Evolutionary conservation across 2,329 filamentous ascomycete genomes (phyloP), one percentile per base, ranked within the genome.

Genomic region (Fusarium avenaceum): DNA sequence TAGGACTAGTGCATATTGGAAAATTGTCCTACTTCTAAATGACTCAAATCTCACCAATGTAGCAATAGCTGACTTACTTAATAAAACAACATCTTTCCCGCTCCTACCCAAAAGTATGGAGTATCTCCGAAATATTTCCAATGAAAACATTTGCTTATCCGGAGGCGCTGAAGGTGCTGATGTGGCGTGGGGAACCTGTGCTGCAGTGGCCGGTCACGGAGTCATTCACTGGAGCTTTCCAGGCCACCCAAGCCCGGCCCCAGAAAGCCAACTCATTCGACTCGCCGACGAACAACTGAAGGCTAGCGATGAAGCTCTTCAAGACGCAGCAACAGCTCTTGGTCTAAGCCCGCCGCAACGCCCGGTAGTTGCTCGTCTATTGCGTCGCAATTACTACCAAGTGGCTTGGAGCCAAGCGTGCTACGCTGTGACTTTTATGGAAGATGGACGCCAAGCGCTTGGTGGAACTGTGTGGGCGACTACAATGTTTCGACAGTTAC

Each of bases 181-280:
- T 33, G n/a, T 56, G 4, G 45, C 26, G 26, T 56, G 53, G 53
- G 45, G 53, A 22, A 42, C 35, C 1, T 42, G 35, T 17, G 53
- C 53, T 22, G 53, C 20, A 20, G 15, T 9, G 13, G 32, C 28
- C 6, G 53, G 53, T n/a, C 35, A 56, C 32, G 26, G 20, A 20
- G 53, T 56, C 10, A 56, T 56, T 14, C 53, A 56, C 13, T 56
- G 45, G 53, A 56, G 35, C n/a, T 56, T 56, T 17, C 45, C 53
- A 13, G 33, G 33, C 1, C 53, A 51, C 14, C 13, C 28, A 50
- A 56, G 45, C 28, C 13, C 19, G 7, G 53, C 45, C 8, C 14
- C 45, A 4, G 28, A 42, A 11, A 22, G 24, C 1, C 53, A 56
- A 6, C 28, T 42, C 7, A n/a, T 51, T 14, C 53, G 45, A 22